Base-by-base conservation (phyloP, 1,284 basidiomycete genomes). In the Termitomyces sp. region DNA sequence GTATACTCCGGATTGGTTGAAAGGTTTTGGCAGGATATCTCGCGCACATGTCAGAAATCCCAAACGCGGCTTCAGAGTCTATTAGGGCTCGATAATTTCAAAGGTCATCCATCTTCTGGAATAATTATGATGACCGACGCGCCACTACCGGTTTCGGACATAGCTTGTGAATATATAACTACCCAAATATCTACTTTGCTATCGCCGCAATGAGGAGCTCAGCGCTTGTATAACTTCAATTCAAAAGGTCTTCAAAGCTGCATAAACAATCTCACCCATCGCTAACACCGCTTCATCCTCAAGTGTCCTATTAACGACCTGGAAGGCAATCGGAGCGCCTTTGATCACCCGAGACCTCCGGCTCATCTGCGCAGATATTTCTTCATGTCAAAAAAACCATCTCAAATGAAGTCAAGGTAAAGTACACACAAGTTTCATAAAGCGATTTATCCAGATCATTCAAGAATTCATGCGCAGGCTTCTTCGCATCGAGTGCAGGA, bases 371-470 rank as follows among this genome's bases (percentile, higher is more conserved):
- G 21, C 21, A 24, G 21, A 24, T 42, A 42, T n/a, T n/a, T n/a
- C n/a, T n/a, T n/a, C n/a, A 28, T 5, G 13, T 5, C 19, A 28
- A 42, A 6, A 26, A 28, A 42, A 8, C 26, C 40, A 26, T 13
- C 8, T 24, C 24, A 21, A 37, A 24, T 24, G 3, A 5, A 21
- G 5, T 13, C 11, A 6, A 40, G 18, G 37, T 19, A 9, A 40
- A 35, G 9, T 13, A 51, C 83, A 57, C 64, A 86, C 85, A 90
- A 35, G 72, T 56, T 42, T 83, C 73, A 63, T 83, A 78, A 38
- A 77, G 69, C 11, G 49, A 53, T 64, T 74, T 68, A 63, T 89
- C 86, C 3, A 60, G 48, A 1, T 68, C 62, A 39, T 68, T 72
- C 43, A 79, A 67, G 63, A 83, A 82, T 21, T 65, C 60, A 45